Conservation (phyloP, 805 yeast genomes). For the Candida schatavii region DNA sequence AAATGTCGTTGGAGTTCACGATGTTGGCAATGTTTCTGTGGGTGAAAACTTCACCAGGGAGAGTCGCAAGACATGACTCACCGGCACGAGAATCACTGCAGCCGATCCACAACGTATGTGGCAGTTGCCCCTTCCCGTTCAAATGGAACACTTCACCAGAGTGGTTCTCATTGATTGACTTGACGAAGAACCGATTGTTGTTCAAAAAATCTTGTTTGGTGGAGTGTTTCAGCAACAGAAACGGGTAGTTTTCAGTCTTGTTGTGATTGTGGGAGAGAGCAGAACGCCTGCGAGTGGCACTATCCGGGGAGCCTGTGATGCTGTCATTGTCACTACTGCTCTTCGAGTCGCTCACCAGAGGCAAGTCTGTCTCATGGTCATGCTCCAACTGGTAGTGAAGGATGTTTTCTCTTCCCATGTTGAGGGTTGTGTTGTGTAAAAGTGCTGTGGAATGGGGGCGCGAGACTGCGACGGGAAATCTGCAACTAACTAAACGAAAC, state of each 20-base stretch:
- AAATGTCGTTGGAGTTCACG: constrained; percentile 65
- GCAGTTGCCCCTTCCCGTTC: constrained; percentile 83
- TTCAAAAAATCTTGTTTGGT: constrained; percentile 46
- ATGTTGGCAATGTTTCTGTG: constrained; percentile 86
- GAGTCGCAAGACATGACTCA: constrained; percentile 69
- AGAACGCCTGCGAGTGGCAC: not conserved
- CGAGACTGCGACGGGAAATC: not conserved
- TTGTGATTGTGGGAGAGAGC: constrained; percentile 5
- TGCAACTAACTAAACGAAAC: not conserved
- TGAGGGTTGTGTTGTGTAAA: not conserved
- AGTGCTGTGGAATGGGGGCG: not conserved
- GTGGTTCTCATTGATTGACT: constrained; percentile 45
- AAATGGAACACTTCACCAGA: constrained; percentile 54
- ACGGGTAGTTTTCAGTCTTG: constrained; percentile 31
- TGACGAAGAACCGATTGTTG: constrained; percentile 47
- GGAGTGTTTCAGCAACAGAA: constrained; percentile 47
- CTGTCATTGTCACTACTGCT: too few relatives aligned
- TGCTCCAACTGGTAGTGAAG: constrained; percentile 38
- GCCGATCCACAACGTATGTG: constrained; percentile 92
- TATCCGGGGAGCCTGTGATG: not conserved
- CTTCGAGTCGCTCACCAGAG: not conserved
- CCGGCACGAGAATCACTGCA: constrained; percentile 91
- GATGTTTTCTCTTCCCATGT: constrained; percentile 43
- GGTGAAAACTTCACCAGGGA: constrained; percentile 89
- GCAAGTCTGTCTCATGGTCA: constrained; percentile 35